These are phyloP conservation scores for Iberis pinnata DNA, from an alignment of 345 rosid species.

Conservation along the genomic window DNA sequence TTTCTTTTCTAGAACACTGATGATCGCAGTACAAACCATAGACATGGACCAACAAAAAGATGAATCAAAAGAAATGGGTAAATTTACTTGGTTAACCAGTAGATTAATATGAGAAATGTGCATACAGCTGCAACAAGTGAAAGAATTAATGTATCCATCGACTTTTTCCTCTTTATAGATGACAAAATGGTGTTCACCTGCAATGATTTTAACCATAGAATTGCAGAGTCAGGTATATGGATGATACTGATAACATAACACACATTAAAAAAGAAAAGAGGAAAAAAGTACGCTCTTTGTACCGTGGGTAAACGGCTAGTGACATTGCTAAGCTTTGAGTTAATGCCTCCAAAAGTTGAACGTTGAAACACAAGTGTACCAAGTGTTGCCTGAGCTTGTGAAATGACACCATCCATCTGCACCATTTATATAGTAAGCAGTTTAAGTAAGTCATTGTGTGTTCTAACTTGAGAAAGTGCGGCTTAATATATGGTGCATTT, in stretches of 20 bases:
- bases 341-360: conserved; percentile 87
- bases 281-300: conserved; percentile 18
- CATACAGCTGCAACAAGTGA: conserved; percentile 93
- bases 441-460: conserved; percentile 1
- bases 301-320: conserved; percentile 93
- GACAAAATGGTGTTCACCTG: conserved; percentile 83
- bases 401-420: conserved; percentile 92
- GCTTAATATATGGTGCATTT: neutral
- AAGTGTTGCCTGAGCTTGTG: conserved; percentile 93
- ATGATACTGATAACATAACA: neutral
- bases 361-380: conserved; percentile 81
- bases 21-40: conserved; percentile 17
- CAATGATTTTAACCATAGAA: conserved; percentile 23
- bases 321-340: conserved; percentile 85
- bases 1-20: conserved; percentile 21
- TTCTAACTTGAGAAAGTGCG: neutral
- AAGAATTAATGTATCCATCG: conserved; percentile 86
- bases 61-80: conserved; percentile 19
- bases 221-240: conserved; percentile 8
- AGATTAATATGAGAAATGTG: conserved; percentile 82
- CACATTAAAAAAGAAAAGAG: neutral
- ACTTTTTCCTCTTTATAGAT: conserved; percentile 88
- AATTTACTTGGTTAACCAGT: conserved; percentile 82
- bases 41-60: conserved; percentile 22
- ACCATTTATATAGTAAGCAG: conserved; percentile 12